A percentile compares a stretch with the other conserved stretches of the same genome.
These are phyloP conservation scores for Cardiospermum halicacabum DNA, from an alignment of 345 rosid species.

Conservation along the genomic window DNA sequence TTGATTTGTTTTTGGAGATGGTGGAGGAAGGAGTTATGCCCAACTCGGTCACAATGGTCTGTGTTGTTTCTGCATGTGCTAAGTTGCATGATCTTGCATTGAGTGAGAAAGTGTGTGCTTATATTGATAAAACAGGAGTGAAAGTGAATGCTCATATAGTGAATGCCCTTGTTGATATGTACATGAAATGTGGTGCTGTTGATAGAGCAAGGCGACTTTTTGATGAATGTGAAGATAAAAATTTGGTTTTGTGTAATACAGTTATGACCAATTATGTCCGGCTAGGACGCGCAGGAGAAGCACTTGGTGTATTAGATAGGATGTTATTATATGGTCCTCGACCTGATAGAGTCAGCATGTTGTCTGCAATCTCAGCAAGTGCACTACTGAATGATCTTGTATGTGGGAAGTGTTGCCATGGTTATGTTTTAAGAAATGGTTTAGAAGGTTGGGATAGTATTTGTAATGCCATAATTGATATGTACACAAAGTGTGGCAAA, in stretches of 20 bases:
- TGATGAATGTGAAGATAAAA: constrained; percentile 34
- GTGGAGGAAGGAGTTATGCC: constrained; percentile 37
- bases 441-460: constrained; percentile 46
- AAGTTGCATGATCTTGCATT: constrained; percentile 49
- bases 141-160: constrained; percentile 40
- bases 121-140: constrained; percentile 28
- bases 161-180: constrained; percentile 69
- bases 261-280: constrained; percentile 54
- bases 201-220: constrained; percentile 44
- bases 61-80: constrained; percentile 56
- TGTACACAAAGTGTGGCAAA: constrained; percentile 61
- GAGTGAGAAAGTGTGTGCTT: constrained; percentile 42
- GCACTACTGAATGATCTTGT: constrained; percentile 33
- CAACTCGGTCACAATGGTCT: constrained; percentile 55
- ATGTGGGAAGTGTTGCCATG: constrained; percentile 50
- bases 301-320: constrained; percentile 35
- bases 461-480: constrained; percentile 48
- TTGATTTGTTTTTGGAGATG: constrained; percentile 55
- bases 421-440: constrained; percentile 51
- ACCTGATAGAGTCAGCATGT: constrained; percentile 54
- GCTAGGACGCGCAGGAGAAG: constrained; percentile 45
- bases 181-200: constrained; percentile 58
- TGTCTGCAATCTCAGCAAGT: constrained; percentile 53
- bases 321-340: constrained; percentile 38
- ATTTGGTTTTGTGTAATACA: constrained; percentile 51